Percentiles rank a stretch among this genome's conserved stretches.
These are phyloP conservation scores for Sclerotinia glacialis DNA, from an alignment of 2,329 filamentous ascomycete genomes.

Conservation along the genomic window DNA sequence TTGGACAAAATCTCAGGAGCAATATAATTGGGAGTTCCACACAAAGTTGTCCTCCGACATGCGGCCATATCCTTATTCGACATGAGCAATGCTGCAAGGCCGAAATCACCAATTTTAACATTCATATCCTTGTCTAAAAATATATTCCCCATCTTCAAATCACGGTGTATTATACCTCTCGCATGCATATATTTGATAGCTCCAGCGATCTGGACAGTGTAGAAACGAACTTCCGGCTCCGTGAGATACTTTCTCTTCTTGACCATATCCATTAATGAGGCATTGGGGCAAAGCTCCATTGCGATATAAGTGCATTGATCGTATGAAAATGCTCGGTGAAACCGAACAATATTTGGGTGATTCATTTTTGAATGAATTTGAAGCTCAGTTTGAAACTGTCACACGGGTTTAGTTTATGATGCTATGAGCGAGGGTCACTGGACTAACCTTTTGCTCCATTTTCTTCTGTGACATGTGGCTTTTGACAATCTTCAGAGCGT, in stretches of 20 bases:
- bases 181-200: slow-evolving; percentile 98
- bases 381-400: slow-evolving; percentile 75
- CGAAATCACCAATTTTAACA: slow-evolving; percentile 96
- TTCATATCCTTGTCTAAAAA: slow-evolving; percentile 96
- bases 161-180: slow-evolving; percentile 92
- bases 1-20: slow-evolving; percentile 95
- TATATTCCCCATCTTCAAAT: slow-evolving; percentile 97
- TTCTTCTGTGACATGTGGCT: slow-evolving; percentile 73
- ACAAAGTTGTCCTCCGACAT: slow-evolving; percentile 82
- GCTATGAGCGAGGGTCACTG: background rate
- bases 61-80: slow-evolving; percentile 87
- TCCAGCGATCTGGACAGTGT: slow-evolving; percentile 90
- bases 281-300: slow-evolving; percentile 90
- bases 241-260: slow-evolving; percentile 87
- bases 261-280: slow-evolving; percentile 96
- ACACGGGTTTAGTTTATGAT: slow-evolving; percentile 19
- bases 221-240: slow-evolving; percentile 89
- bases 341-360: slow-evolving; percentile 93
- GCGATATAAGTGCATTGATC: slow-evolving; percentile 88
- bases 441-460: slow-evolving; percentile 74
- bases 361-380: slow-evolving; percentile 98
- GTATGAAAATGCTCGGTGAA: slow-evolving; percentile 90
- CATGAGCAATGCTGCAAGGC: slow-evolving; percentile 84
- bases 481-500: slow-evolving; percentile 79
- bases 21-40: slow-evolving; percentile 97